Base-by-base conservation (phyloP, 73 alveolate genomes). In the Paramecium primaurelia region DNA sequence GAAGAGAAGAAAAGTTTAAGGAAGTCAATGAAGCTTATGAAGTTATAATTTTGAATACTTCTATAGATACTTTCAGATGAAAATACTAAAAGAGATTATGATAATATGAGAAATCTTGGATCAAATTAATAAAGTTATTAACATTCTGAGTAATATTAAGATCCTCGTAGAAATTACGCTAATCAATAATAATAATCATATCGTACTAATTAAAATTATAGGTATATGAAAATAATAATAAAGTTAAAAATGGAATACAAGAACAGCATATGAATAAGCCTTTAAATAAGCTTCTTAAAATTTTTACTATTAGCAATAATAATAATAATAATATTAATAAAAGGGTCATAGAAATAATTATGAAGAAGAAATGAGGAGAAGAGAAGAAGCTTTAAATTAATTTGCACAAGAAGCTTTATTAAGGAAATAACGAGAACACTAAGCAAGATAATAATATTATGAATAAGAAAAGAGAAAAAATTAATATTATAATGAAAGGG, bases 11-110 rank as follows among this genome's bases (percentile, higher is more conserved):
- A 14, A 89, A 45, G 36, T 71, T 89, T 73, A 89, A 83, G 22
- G 94, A 89, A 89, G 75, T 89, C 38, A 89, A 73, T 26, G 94
- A 89, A 28, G 94, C 94, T 12, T 89, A 89, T 89, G 75, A 89
- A 89, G 92, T 89, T 12, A 18, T 71, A 71, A 45, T 59, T 44
- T 20, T 34, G 28, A 47, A 44, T 40, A 47, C 47, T 32, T 68
- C 47, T 11, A 34, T 36, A 80, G 91, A 64, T 80, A 26, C 73
- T 80, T 28, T 45, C 75, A 44, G 86, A 89, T 71, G 94, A 89
- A 42, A 69, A 40, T 71, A 18, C 71, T 7, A 89, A 83, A 47
- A 69, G 64, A 32, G 94, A 89, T 16, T 89, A 89, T 71, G 94
- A 89, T 89, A 71, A 45, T 47, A 30, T 44, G 49, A 71, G 92